Evolutionary conservation across 2,329 filamentous ascomycete genomes (phyloP), one percentile per base, ranked within the genome.

Genomic region (Polychaeton citri): DNA sequence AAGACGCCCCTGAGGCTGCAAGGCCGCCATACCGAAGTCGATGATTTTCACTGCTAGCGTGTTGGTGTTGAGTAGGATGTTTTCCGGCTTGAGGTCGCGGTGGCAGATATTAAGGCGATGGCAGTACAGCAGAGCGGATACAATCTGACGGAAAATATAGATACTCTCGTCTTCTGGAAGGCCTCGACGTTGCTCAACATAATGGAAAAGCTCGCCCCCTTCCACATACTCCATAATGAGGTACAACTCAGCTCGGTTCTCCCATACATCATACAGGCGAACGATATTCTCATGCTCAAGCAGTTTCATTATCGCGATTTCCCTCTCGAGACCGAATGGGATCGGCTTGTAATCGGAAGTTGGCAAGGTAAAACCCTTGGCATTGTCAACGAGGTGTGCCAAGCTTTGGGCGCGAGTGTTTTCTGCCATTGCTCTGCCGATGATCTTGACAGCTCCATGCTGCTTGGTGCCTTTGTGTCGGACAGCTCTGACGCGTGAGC

Each of bases 1-100:
- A 53, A 79, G 78, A 45, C 85, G 79, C 6, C 76, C 79, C 17
- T 75, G 71, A 3, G 82, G 82, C 56, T 96, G 88, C 30, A 96
- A 68, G 3, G 88, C 88, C 31, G 90, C 90, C 87, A 98, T 95
- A 30, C 90, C 88, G 58, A 98, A 98, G 58, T 98, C 90, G 35
- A 88, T 88, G 49, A 98, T 78, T 61, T 96, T 98, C 57, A 96
- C 77, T 39, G 82, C 76, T 36, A 79, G 72, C 32, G 56, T 61
- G 5, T 79, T 66, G 3, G 67, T 66, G 38, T 86, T 86, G 34
- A 98, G 69, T 13, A 98, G 68, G 32, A 98, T 95, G 50, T 98
- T 98, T 61, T 98, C 90, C 0, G 87, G 90, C 60, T 98, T 98
- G 36, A 98, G 68, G 49, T 98, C 90, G 17, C 90, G 81, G 55